Evolutionary conservation across 805 yeast genomes (phyloP).

Genomic region (Brettanomyces anomalus): DNA sequence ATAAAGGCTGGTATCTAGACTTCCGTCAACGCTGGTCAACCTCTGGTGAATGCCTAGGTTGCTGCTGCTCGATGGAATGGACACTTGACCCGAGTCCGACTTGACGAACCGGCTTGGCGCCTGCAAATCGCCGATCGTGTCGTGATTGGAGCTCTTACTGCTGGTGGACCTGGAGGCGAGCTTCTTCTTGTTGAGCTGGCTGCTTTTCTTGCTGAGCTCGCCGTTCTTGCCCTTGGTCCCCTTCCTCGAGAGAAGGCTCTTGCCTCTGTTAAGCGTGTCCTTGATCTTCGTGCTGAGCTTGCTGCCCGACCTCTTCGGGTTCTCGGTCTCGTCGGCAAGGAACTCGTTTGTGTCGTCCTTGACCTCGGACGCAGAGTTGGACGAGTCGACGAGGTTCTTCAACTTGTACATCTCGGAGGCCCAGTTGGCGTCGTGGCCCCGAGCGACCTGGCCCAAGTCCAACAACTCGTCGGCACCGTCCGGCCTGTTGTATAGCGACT

Average conservation of each 20-base stretch:
- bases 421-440: conserved; percentile 70
- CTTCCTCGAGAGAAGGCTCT: conserved; percentile 25
- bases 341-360: not conserved
- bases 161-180: not conserved
- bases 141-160: not conserved
- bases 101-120: not conserved
- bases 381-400: conserved; percentile 26
- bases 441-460: conserved; percentile 77
- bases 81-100: not conserved
- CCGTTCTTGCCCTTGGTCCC: not conserved
- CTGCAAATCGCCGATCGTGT: conserved; percentile 1
- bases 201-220: not conserved
- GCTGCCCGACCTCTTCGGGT: not conserved
- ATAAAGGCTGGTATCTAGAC: conserved; percentile 3
- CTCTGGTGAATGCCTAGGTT: not conserved
- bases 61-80: not conserved
- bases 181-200: not conserved
- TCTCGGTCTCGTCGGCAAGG: not conserved
- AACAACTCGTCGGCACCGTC: conserved; percentile 42
- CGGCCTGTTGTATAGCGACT: conserved; percentile 6
- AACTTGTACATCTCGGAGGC: conserved; percentile 53
- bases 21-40: not conserved
- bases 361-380: conserved; percentile 6
- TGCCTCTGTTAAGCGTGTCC: conserved; percentile 34
- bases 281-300: not conserved